Conservation (phyloP, 257 asterid species). For the Gentiana dahurica region DNA sequence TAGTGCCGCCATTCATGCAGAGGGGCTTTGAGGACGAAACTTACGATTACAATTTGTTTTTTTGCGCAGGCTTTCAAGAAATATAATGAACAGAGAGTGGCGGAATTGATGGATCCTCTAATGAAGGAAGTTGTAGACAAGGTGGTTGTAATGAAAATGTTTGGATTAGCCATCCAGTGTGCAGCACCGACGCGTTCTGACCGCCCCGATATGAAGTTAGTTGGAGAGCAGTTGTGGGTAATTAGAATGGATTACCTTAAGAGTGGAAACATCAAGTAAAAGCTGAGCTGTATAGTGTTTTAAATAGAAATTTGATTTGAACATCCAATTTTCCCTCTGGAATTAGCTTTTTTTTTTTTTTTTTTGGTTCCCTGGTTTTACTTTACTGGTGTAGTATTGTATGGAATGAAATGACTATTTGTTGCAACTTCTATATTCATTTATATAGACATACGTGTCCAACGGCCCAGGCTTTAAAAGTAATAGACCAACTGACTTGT, state of each 20-base stretch:
- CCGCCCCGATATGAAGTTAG: conserved; percentile 90
- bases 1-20: too few species aligned
- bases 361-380: too few species aligned
- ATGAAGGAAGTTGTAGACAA: conserved; percentile 42
- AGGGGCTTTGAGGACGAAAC: too few species aligned
- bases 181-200: conserved; percentile 86
- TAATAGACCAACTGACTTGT: too few species aligned
- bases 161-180: conserved; percentile 67
- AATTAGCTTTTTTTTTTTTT: background rate
- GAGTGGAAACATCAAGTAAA: conserved; percentile 18
- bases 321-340: background rate
- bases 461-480: too few species aligned
- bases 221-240: conserved; percentile 73
- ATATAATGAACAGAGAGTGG: conserved; percentile 35
- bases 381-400: too few species aligned
- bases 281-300: too few species aligned
- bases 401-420: too few species aligned
- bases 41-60: background rate
- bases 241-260: conserved; percentile 73
- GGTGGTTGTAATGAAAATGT: conserved; percentile 56
- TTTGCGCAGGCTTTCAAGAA: conserved; percentile 63
- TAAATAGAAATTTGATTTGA: background rate
- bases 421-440: too few species aligned
- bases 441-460: too few species aligned
- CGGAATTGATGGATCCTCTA: conserved; percentile 68